Base-by-base conservation (phyloP, 2,329 filamentous ascomycete species). In the Alternaria burnsii region DNA sequence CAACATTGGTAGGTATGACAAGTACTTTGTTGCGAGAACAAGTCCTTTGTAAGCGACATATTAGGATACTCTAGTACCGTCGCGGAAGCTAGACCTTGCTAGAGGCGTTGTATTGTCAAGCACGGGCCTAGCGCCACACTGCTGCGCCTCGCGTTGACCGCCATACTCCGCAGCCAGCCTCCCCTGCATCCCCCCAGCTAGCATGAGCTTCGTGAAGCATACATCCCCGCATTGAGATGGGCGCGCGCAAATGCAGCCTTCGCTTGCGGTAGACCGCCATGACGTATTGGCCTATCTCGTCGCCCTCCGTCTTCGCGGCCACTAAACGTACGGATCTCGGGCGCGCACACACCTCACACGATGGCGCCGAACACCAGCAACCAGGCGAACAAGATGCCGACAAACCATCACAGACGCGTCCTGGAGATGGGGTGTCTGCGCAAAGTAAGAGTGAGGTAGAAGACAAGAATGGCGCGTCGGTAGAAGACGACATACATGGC, bases 211-310 rank as follows among this genome's bases (percentile, higher is more conserved):
- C 63, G 58, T 59, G 58, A 65, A 65, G 51, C 43, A 59, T 38
- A 61, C 64, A 65, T 66, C 62, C 67, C 69, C 67, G 68, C 70
- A 63, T 69, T 76, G 69, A 72, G 66, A 73, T 74, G 73, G 65
- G 66, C 68, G 64, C 67, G 76, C 70, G 71, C 75, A 73, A 69
- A 78, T 77, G 76, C 70, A 74, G 74, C 70, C 61, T 70, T 71
- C 71, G 69, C 69, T 71, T 72, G 71, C 59, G 68, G 69, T 73
- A 77, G 71, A 74, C 74, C 73, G 77, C 76, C 76, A 79, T 79
- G 84, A 96, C 95, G 92, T 96, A 96, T 86, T 96, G 92, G 92
- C 92, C 92, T 75, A 87, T 93, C 79, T 92, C 91, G 79, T 91
- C 91, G 77, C 91, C 92, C 76, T 89, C 89, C 78, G 89, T 94